Conservation (phyloP, 106 monocot genomes). For the Cymbidium sinense region DNA sequence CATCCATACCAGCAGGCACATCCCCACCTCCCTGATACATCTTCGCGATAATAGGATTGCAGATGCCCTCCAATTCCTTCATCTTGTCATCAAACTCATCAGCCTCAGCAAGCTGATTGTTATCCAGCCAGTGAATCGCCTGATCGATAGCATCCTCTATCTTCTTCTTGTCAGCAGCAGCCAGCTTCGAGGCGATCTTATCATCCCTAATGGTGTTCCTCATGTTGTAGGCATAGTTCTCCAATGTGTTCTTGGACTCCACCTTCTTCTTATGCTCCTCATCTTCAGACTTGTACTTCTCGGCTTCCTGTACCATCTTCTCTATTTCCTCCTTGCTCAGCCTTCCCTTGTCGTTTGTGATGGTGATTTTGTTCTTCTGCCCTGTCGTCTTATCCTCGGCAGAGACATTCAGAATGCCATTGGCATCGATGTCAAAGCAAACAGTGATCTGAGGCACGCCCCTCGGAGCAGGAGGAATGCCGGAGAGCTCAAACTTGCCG, state of each 20-base stretch:
- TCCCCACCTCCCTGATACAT: constrained; percentile 37
- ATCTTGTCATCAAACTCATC: constrained; percentile 60
- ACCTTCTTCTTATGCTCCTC: constrained; percentile 55
- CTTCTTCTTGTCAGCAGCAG: constrained; percentile 43
- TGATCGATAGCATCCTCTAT: constrained; percentile 43
- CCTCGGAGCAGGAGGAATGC: constrained; percentile 27
- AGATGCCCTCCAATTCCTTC: constrained; percentile 49
- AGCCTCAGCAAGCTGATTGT: constrained; percentile 45
- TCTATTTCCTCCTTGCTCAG: constrained; percentile 43
- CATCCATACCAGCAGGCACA: constrained; percentile 30
- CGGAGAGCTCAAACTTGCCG: constrained; percentile 37
- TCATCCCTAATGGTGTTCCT: constrained; percentile 46
- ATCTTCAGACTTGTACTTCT: constrained; percentile 42
- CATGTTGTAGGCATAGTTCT: constrained; percentile 53
- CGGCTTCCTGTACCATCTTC: constrained; percentile 46
- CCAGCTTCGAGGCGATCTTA: constrained; percentile 39
- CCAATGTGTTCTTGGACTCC: constrained; percentile 46
- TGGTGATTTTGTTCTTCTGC: constrained; percentile 43
- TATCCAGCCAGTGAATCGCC: constrained; percentile 54
- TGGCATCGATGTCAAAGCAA: constrained; percentile 52
- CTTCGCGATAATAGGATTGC: constrained; percentile 57
- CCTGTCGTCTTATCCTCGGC: constrained; percentile 49
- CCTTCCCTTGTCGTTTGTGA: constrained; percentile 43
- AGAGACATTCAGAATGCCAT: constrained; percentile 47
- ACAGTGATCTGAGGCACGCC: constrained; percentile 39